A percentile compares a stretch with the other conserved stretches of the same genome.
Conservation (phyloP, 208 protist genomes). For the Naegleria fowleri region DNA sequence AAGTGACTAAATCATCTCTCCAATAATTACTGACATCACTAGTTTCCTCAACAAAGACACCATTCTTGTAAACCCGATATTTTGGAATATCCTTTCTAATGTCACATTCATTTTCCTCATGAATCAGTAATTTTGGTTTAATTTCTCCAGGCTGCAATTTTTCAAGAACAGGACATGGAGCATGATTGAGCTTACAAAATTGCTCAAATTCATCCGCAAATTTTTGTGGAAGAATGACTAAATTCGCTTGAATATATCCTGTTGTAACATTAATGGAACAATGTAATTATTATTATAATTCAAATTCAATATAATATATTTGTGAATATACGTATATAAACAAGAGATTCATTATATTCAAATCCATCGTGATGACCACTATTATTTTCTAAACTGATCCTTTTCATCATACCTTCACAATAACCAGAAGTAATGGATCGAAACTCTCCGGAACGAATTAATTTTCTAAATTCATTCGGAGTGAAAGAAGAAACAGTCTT, state of each 20-base stretch:
- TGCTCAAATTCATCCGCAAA: neutral
- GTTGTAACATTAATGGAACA: neutral
- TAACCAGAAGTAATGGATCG: neutral
- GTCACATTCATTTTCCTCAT: slow-evolving; percentile 1
- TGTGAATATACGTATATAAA: no score
- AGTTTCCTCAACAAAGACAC: neutral
- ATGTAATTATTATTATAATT: no score
- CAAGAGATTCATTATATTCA: no score
- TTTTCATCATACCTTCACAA: neutral
- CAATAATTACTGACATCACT: neutral
- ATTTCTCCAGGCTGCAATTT: neutral
- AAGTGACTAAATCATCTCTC: slow-evolving; percentile 28
- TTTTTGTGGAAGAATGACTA: neutral
- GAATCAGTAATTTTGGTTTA: neutral
- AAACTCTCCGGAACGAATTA: neutral
- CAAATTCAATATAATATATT: no score
- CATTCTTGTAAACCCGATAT: slow-evolving; percentile 20
- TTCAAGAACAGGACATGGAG: neutral
- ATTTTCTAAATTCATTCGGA: neutral
- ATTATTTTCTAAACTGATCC: neutral
- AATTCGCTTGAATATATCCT: neutral
- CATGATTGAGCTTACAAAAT: slow-evolving; percentile 20
- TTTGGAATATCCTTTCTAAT: slow-evolving; percentile 26
- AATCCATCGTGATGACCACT: no score
- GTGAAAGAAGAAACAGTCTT: no score